Conservation (phyloP, 176 grass and related monocot genomes). For the Luzula sylvatica region DNA sequence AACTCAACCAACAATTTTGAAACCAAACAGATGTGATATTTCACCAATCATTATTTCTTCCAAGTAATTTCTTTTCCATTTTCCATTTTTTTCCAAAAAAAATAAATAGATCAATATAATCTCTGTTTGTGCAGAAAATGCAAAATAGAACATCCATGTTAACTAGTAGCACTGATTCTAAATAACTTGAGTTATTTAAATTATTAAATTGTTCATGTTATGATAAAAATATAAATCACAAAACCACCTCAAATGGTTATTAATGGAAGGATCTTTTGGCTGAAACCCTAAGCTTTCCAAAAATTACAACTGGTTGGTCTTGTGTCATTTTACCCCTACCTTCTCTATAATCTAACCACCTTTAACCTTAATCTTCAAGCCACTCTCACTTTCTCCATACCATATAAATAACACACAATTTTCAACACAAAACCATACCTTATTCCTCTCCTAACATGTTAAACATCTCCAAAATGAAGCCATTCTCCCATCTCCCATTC, state of each 20-base stretch:
- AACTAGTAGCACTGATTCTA: no score
- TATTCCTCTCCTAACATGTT: not conserved
- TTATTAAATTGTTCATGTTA: no score
- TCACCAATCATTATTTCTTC: constrained; percentile 1
- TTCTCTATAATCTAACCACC: constrained; percentile 24
- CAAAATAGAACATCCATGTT: no score
- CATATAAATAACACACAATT: not conserved
- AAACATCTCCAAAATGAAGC: constrained; percentile 7
- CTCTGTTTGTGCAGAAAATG: no score
- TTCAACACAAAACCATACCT: not conserved
- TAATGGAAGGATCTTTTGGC: not conserved
- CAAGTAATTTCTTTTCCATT: not conserved
- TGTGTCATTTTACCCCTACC: constrained; percentile 30
- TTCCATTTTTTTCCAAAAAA: not conserved
- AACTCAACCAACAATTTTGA: not conserved
- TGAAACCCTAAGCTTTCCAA: not conserved
- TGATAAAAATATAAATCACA: not conserved
- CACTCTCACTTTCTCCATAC: not conserved
- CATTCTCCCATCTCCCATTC: not conserved
- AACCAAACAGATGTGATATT: constrained; percentile 14
- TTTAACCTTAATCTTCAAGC: constrained; percentile 51
- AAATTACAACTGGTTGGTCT: constrained; percentile 16
- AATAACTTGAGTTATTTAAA: no score
- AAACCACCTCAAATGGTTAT: not conserved
- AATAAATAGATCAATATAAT: no score